phyloP scores from a whole-genome alignment of 345 rosid genomes.

The Brassica rapa region DNA sequence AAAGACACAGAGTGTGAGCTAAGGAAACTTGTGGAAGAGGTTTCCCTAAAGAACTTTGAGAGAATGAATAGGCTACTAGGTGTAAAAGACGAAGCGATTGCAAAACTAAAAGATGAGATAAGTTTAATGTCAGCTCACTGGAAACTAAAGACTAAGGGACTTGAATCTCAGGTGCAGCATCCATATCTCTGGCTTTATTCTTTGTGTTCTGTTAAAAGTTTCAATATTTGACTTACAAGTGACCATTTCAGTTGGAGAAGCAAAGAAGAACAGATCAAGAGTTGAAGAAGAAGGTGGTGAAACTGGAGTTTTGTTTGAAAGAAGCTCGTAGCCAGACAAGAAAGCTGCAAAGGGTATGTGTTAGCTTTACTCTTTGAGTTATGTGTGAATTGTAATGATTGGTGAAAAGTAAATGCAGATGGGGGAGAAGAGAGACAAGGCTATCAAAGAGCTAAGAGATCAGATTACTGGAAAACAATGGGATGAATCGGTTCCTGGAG shows the following conservation, averaged over 20 bases:
- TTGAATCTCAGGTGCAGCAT: conserved; percentile 64
- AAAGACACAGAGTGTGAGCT: conserved; percentile 56
- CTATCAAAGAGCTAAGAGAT: conserved; percentile 67
- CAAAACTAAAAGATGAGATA: conserved; percentile 63
- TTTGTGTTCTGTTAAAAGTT: too few species aligned
- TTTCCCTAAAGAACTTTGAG: conserved; percentile 63
- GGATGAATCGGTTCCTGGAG: conserved; percentile 26
- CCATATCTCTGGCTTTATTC: not conserved
- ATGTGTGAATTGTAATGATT: not conserved
- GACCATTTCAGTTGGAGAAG: conserved; percentile 59
- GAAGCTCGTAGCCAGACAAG: conserved; percentile 73
- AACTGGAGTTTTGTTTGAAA: conserved; percentile 78
- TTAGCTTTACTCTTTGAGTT: not conserved
- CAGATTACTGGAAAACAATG: conserved; percentile 59
- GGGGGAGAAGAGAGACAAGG: conserved; percentile 83
- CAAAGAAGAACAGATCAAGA: conserved; percentile 78
- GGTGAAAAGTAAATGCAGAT: conserved; percentile 45
- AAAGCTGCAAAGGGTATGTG: conserved; percentile 68
- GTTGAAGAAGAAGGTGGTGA: conserved; percentile 71
- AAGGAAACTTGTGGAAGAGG: conserved; percentile 55
- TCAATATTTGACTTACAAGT: not conserved
- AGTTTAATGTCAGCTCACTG: conserved; percentile 70
- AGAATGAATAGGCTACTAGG: conserved; percentile 50
- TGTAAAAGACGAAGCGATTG: conserved; percentile 66
- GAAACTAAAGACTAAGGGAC: conserved; percentile 69